These are phyloP conservation scores for Phanerochaete sordida DNA, from an alignment of 768 basidiomycete species.

Conservation along the genomic window DNA sequence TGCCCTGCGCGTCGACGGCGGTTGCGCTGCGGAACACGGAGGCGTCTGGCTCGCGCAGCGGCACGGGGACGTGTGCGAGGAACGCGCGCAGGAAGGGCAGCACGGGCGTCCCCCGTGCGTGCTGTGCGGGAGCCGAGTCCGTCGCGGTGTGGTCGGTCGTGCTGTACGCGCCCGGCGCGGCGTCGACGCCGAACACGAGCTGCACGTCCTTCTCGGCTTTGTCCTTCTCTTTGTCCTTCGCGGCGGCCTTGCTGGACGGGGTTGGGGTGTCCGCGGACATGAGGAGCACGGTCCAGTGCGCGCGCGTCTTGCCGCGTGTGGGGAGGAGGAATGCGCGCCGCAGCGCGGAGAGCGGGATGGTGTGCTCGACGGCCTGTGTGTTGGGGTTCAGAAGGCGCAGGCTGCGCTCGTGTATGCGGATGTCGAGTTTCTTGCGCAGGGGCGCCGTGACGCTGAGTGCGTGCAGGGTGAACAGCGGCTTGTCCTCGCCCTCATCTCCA, in stretches of 20 bases:
- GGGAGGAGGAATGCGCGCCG: conserved; percentile 68
- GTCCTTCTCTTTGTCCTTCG: background rate
- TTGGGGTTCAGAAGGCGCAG: conserved; percentile 51
- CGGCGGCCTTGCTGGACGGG: conserved; percentile 1
- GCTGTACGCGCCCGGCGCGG: conserved; percentile 39
- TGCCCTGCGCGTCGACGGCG: conserved; percentile 25
- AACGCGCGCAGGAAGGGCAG: conserved; percentile 48
- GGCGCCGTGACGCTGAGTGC: conserved; percentile 69
- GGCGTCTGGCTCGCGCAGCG: conserved; percentile 45
- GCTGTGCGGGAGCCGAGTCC: conserved; percentile 26
- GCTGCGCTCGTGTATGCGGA: conserved; percentile 48
- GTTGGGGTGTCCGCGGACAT: conserved; percentile 50
- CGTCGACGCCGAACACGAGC: conserved; percentile 72
- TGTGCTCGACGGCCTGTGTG: conserved; percentile 46
- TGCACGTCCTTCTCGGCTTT: conserved; percentile 28
- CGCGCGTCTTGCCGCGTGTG: conserved; percentile 67
- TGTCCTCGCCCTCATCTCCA: background rate
- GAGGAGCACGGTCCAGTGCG: conserved; percentile 71
- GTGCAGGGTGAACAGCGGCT: conserved; percentile 55
- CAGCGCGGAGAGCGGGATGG: conserved; percentile 46
- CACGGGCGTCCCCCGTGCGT: conserved; percentile 51
- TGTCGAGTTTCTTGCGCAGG: conserved; percentile 71
- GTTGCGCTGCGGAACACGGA: conserved; percentile 53
- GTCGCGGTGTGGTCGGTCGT: conserved; percentile 32
- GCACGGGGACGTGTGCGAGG: conserved; percentile 43